Evolutionary conservation across 176 grass and related monocot species (phyloP), one percentile per base, ranked within the genome.

Genomic region (Hsuehochloa calcarea): DNA sequence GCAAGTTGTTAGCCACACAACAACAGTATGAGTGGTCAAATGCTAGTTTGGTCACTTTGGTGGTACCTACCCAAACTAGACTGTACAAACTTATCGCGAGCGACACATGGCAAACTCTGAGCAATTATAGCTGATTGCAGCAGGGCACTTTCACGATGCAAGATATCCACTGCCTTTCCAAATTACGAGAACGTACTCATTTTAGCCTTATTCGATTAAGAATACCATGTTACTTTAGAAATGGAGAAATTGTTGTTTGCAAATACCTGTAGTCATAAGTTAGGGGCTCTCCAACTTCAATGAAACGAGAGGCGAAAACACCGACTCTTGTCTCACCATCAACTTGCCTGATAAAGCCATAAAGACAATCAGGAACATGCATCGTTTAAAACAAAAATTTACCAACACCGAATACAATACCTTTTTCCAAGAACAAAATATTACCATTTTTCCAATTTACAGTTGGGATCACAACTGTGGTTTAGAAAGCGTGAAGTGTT

Each of bases 391-490:
- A 46, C 34, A 68, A 61, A 61, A 75, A 5, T 70, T 70, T 29
- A 78, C 10, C 10, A 69, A n/a, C 22, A 49, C 50, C 14, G 13
- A 50, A 64, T 56, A 46, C 16, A 82, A 70, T 20, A 56, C 2
- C 25, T 58, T 63, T 38, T 67, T n/a, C 31, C 35, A 40, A 85
- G 79, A 72, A 88, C 3, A 74, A n/a, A 78, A 44, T 31, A 78
- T 88, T 94, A 98, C 96, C 96, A 98, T 72, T 98, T 98, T 78
- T 98, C 96, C 58, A 98, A 63, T 94, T 95, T 96, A 79, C 96
- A 98, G 73, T 98, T 98, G 35, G 96, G 96, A 55, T 94, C 81
- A 84, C 96, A 98, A 77, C 93, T 94, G 87, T 98, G 96, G 71
- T 98, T 98, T 60, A 98, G 87, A 65, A 98, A 98, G 74, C 96